Evolutionary conservation across 495 filamentous ascomycete genomes (phyloP).

Genomic region (Pyrenula massariospora): DNA sequence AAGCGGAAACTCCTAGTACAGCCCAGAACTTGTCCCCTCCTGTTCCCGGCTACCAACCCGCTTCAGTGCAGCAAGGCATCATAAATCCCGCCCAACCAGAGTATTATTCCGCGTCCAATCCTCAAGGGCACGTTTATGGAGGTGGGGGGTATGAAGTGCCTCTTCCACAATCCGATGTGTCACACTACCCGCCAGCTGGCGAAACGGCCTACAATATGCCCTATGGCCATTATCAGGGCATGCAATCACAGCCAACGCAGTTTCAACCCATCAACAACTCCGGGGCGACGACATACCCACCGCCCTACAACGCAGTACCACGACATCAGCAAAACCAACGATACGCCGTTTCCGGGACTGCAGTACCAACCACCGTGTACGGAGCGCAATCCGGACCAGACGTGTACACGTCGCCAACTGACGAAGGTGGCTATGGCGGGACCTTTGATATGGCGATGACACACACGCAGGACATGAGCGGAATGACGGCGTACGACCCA

Average conservation of each 20-base stretch:
- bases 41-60: background rate
- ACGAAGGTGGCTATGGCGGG: background rate
- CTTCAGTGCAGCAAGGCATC: background rate
- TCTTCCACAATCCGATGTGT: too few species aligned
- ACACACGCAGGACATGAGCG: background rate
- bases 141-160: background rate
- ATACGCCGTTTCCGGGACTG: background rate
- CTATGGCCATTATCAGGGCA: background rate
- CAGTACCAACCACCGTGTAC: background rate
- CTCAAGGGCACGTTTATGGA: background rate
- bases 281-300: conserved; percentile 20
- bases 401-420: background rate
- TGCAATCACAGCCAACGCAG: background rate
- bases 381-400: background rate
- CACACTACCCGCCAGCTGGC: background rate
- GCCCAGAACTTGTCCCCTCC: background rate
- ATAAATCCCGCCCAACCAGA: too few species aligned
- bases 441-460: background rate
- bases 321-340: conserved; percentile 2
- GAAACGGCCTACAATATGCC: background rate
- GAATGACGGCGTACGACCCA: background rate
- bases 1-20: background rate
- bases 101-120: background rate
- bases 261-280: background rate
- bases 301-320: conserved; percentile 22